Conservation (phyloP, 2,329 filamentous ascomycete genomes). For the Colletotrichum sp. region DNA sequence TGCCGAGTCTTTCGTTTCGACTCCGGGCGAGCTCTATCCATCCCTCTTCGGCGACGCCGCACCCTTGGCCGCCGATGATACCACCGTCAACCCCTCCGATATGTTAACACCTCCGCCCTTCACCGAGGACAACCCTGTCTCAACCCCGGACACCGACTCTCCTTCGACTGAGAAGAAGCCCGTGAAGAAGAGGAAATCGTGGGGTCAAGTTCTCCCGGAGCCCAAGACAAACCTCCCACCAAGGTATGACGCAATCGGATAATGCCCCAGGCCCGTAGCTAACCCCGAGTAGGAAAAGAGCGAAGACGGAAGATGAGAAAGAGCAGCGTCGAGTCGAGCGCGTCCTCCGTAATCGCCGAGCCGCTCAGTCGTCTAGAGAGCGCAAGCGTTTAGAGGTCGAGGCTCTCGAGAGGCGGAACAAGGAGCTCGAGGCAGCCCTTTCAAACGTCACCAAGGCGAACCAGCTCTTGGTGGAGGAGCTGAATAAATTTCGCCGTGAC, state of each 20-base stretch:
- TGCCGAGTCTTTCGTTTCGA: slow-evolving; percentile 58
- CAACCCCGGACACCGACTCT: neutral
- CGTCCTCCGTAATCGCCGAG: slow-evolving; percentile 93
- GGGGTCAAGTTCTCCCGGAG: slow-evolving; percentile 95
- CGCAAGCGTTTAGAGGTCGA: slow-evolving; percentile 90
- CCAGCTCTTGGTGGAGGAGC: slow-evolving; percentile 52
- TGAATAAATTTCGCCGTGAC: slow-evolving; percentile 52
- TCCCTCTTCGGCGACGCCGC: slow-evolving; percentile 48
- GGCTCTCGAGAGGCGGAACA: slow-evolving; percentile 78
- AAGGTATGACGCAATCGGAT: slow-evolving; percentile 58
- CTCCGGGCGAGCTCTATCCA: slow-evolving; percentile 52
- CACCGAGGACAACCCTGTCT: slow-evolving; percentile 28
- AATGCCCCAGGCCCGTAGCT: neutral
- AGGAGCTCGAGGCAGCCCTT: slow-evolving; percentile 70
- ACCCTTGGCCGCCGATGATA: slow-evolving; percentile 31
- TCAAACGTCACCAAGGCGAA: slow-evolving; percentile 63
- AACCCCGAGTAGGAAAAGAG: slow-evolving; percentile 73
- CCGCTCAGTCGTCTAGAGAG: slow-evolving; percentile 95
- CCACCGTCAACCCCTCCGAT: slow-evolving; percentile 51
- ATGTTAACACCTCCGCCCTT: slow-evolving; percentile 54
- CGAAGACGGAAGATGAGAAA: slow-evolving; percentile 98
- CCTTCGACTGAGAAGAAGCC: slow-evolving; percentile 67
- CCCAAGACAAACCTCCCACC: slow-evolving; percentile 96
- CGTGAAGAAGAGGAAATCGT: slow-evolving; percentile 95
- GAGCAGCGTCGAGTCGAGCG: slow-evolving; percentile 97